A percentile compares a stretch with the other conserved stretches of the same genome.
Evolutionary conservation across 352 stramenopile species (phyloP).

Genomic region (Globisporangium abappressorium): DNA sequence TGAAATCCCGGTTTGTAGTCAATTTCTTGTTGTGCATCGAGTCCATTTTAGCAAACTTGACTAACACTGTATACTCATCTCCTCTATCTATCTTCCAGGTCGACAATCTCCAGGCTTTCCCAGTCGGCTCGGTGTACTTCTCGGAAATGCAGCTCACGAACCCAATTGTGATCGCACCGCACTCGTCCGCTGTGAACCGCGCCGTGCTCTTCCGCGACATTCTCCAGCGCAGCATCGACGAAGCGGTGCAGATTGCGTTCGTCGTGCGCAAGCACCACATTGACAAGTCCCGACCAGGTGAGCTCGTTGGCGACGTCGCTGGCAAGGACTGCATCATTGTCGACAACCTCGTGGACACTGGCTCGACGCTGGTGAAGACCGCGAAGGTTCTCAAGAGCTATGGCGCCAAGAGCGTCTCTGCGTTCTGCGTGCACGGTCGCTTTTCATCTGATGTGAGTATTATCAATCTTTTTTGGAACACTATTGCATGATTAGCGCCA

Average conservation of each 20-base stretch:
- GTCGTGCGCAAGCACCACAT: conserved; percentile 85
- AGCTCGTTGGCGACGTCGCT: conserved; percentile 75
- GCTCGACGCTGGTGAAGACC: conserved; percentile 78
- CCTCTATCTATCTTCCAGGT: conserved; percentile 28
- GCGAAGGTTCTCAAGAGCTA: conserved; percentile 79
- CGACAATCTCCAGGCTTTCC: conserved; percentile 83
- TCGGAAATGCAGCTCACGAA: conserved; percentile 67
- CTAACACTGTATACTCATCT: background rate
- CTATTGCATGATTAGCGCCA: background rate
- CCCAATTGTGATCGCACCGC: conserved; percentile 78
- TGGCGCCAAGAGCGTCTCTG: conserved; percentile 73
- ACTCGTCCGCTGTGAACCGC: conserved; percentile 78
- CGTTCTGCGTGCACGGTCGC: conserved; percentile 81
- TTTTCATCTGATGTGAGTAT: conserved; percentile 73
- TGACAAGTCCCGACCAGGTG: conserved; percentile 56
- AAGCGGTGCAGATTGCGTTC: conserved; percentile 75
- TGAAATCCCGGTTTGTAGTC: conserved; percentile 53
- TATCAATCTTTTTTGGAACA: background rate
- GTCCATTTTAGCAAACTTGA: background rate
- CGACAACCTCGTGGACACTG: conserved; percentile 86
- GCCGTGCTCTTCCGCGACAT: conserved; percentile 81
- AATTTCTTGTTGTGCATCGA: background rate
- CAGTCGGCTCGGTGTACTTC: conserved; percentile 85
- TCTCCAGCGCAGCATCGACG: conserved; percentile 70
- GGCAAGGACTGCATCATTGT: conserved; percentile 87